Percentiles rank a stretch among this genome's conserved stretches.
Evolutionary conservation across 345 rosid genomes (phyloP).

Genomic region (Noccaea caerulescens): DNA sequence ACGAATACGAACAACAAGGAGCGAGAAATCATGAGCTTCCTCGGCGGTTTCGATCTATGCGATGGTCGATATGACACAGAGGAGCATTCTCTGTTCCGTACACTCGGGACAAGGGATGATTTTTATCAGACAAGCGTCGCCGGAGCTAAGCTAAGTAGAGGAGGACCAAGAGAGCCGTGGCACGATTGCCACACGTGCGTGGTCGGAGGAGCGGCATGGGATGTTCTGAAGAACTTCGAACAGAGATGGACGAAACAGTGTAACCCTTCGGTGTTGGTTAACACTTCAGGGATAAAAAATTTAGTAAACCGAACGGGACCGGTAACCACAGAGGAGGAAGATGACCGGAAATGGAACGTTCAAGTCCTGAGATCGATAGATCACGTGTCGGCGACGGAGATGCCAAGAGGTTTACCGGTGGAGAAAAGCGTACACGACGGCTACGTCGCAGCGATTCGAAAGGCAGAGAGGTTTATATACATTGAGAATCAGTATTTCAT

Average conservation of each 20-base stretch:
- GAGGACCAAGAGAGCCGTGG: conserved; percentile 97
- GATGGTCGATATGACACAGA: conserved; percentile 85
- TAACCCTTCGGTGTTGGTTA: conserved; percentile 58
- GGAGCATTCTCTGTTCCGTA: conserved; percentile 74
- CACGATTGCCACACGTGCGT: conserved; percentile 79
- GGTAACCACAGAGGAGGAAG: conserved; percentile 28
- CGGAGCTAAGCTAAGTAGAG: conserved; percentile 70
- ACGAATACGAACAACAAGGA: conserved; percentile 39
- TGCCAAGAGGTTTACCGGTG: conserved; percentile 51
- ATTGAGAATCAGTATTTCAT: conserved; percentile 91
- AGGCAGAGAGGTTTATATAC: conserved; percentile 77
- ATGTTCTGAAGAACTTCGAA: conserved; percentile 72
- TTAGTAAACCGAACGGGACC: conserved; percentile 48
- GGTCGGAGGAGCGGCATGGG: conserved; percentile 77
- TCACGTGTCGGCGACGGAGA: conserved; percentile 57
- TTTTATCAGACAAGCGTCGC: conserved; percentile 75
- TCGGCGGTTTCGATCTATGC: conserved; percentile 85
- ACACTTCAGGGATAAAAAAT: conserved; percentile 49
- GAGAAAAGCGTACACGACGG: conserved; percentile 85
- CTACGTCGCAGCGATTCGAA: conserved; percentile 73
- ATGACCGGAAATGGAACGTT: conserved; percentile 64
- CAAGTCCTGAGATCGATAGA: conserved; percentile 84
- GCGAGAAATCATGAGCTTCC: conserved; percentile 76
- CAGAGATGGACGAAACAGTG: conserved; percentile 86
- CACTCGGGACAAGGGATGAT: conserved; percentile 55